Evolutionary conservation across 2,329 filamentous ascomycete species (phyloP).

Genomic region (Cladosporium sp.): DNA sequence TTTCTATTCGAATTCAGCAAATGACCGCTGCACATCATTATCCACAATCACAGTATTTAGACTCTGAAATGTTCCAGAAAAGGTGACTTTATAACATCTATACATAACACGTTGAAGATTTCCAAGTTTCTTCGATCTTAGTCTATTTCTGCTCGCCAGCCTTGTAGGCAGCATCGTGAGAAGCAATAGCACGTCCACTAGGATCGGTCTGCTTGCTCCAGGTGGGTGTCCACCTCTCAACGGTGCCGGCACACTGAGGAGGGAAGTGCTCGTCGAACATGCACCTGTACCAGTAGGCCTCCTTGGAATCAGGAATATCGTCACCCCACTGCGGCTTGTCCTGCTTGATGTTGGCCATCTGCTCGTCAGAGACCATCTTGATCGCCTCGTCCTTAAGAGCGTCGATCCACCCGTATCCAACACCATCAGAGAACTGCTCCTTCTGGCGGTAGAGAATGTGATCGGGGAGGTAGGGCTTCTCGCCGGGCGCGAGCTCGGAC

Average conservation of each 20-base stretch:
- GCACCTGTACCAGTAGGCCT: constrained; percentile 96
- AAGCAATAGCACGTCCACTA: constrained; percentile 63
- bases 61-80: background rate
- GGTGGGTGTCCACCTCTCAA: constrained; percentile 93
- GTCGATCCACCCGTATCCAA: constrained; percentile 99
- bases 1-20: too few relatives aligned
- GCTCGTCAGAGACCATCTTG: constrained; percentile 85
- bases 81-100: background rate
- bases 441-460: constrained; percentile 98
- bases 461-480: constrained; percentile 84
- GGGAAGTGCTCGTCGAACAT: constrained; percentile 99
- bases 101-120: background rate
- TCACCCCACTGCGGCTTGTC: constrained; percentile 92
- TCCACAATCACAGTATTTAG: too few relatives aligned
- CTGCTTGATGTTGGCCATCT: constrained; percentile 73
- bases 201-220: constrained; percentile 97
- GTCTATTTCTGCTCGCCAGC: constrained; percentile 11
- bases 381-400: constrained; percentile 93
- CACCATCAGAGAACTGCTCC: constrained; percentile 98
- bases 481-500: constrained; percentile 68
- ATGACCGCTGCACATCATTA: too few relatives aligned
- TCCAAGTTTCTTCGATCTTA: background rate
- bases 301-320: constrained; percentile 93
- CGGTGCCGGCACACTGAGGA: constrained; percentile 80
- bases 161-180: constrained; percentile 33